Evolutionary conservation across 2,329 filamentous ascomycete species (phyloP).

Genomic region (Endothia cerciana): DNA sequence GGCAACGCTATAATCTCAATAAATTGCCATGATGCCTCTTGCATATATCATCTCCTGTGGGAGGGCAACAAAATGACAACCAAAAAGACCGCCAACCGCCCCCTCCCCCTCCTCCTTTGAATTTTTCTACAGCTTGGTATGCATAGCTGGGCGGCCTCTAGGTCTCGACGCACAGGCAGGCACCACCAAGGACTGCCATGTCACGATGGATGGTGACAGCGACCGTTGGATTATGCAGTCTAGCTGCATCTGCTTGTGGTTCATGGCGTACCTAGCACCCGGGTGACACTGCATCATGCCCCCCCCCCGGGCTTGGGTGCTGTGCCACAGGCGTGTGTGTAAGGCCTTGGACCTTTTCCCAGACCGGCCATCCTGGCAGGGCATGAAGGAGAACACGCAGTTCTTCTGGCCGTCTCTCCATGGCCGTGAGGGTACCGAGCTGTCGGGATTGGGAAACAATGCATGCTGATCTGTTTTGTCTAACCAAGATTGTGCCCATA

Average conservation of each 20-base stretch:
- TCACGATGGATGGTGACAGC: neutral
- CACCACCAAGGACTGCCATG: neutral
- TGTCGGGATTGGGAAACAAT: slow-evolving; percentile 5
- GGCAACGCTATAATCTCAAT: neutral
- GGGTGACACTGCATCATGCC: slow-evolving; percentile 3
- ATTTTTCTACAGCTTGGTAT: too few relatives aligned
- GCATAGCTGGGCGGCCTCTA: neutral
- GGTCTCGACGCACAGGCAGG: neutral
- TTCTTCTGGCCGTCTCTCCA: too few relatives aligned
- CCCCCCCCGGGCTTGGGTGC: neutral
- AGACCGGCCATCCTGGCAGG: neutral
- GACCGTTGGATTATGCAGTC: slow-evolving; percentile 1
- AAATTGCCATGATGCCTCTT: neutral
- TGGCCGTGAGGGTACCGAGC: neutral
- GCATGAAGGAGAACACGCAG: neutral
- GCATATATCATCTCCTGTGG: neutral
- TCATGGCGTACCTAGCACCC: neutral
- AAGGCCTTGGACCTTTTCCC: neutral
- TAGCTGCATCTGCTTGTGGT: neutral
- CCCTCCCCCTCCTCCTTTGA: too few relatives aligned
- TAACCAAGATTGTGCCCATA: neutral
- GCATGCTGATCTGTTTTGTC: slow-evolving; percentile 3
- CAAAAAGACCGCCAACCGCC: too few relatives aligned
- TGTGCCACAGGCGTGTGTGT: neutral
- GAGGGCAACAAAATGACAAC: too few relatives aligned